Evolutionary conservation across 371 early-diverging fungal species (phyloP), one percentile per base, ranked within the genome.

Genomic region (Apophysomyces elegans): DNA sequence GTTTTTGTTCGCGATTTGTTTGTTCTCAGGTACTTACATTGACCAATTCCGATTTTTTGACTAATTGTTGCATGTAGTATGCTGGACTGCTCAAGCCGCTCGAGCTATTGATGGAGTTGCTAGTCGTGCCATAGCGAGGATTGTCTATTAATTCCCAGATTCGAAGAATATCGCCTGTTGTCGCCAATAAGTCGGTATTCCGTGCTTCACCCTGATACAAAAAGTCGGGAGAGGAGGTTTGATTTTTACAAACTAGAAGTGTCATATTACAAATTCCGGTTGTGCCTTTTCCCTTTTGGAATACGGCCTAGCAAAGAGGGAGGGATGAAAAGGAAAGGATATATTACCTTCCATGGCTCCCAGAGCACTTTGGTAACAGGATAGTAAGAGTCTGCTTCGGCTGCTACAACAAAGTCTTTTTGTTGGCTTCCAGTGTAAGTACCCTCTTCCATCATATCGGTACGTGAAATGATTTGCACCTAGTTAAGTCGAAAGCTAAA

Each of bases 311-410:
- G 9, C 6, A 26, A 11, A 18, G 13, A 18, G 59, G 38, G 58
- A 35, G 38, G 38, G n/a, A 57, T 54, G 56, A 18, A 54, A 38
- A n/a, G 44, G 7, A 57, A 38, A 41, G 44, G 43, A 26, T 59
- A 57, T 41, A 18, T 63, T 75, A 88, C 90, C 80, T 81, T 85
- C 56, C 76, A 75, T 11, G 95, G 95, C 37, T 90, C 84, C 95
- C 95, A 96, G 64, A 86, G 70, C 39, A 95, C 80, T 69, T 94
- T 94, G 11, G 95, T 93, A 39, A 89, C 79, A 21, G 97, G 97
- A 67, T 91, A 96, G 18, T 87, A 82, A 16, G 91, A 88, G 35
- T 87, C 86, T 0, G 84, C 78, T 64, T 91, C 92, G 38, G 91
- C 94, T 0, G 91, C 80, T 0, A 80, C 72, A 13, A 86, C 83